A percentile compares a stretch with the other conserved stretches of the same genome.
Conservation (phyloP, 306 rosid species). For the Fragaria ananassa region DNA sequence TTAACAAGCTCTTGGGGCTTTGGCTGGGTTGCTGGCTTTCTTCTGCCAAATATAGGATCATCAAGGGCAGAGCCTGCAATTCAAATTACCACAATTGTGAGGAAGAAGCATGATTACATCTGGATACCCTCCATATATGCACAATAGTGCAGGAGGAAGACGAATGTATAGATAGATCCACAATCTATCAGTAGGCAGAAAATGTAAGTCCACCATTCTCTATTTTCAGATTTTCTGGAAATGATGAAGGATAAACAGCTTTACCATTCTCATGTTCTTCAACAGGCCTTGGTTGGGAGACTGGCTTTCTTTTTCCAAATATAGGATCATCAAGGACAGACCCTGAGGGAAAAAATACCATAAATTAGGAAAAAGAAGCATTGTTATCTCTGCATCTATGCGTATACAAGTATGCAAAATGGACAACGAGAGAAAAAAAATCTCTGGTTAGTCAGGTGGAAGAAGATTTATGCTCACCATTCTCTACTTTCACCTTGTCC, state of each 20-base stretch:
- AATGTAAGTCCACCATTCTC: conserved; percentile 24
- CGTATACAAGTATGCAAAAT: not conserved
- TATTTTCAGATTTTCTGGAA: conserved; percentile 32
- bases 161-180: conserved; percentile 20
- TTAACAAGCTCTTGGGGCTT: conserved; percentile 42
- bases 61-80: conserved; percentile 50
- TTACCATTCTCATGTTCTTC: conserved; percentile 35
- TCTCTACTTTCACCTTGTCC: conserved; percentile 32
- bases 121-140: not conserved
- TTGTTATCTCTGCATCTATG: not conserved
- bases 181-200: conserved; percentile 30
- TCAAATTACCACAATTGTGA: conserved; percentile 16
- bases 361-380: conserved; percentile 17
- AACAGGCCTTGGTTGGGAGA: conserved; percentile 49
- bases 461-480: conserved; percentile 8
- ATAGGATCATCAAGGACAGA: conserved; percentile 41
- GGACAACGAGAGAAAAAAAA: conserved; percentile 16
- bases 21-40: conserved; percentile 46
- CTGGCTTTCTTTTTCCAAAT: conserved; percentile 44
- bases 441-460: conserved; percentile 29
- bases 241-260: conserved; percentile 42
- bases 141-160: not conserved
- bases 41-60: conserved; percentile 44
- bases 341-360: conserved; percentile 41
- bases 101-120: conserved; percentile 21